Base-by-base conservation (phyloP, 495 filamentous ascomycete species). In the Pyrenula aspistea region DNA sequence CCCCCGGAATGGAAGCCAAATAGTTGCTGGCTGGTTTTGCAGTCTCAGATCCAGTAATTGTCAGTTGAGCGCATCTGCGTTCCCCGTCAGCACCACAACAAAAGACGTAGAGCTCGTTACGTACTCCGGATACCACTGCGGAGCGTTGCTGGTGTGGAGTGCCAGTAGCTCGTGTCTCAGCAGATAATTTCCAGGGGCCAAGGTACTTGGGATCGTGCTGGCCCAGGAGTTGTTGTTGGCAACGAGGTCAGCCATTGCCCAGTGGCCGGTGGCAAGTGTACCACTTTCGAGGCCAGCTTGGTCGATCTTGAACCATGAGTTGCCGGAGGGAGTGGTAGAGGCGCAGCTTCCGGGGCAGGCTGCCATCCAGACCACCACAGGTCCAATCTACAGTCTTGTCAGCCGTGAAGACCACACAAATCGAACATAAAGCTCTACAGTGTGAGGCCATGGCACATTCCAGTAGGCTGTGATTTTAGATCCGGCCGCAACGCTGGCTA, bases 101-200 rank as follows among this genome's bases (percentile, higher is more conserved):
- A n/a, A n/a, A n/a, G n/a, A n/a, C n/a, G n/a, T n/a, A n/a, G n/a
- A n/a, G n/a, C n/a, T n/a, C n/a, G n/a, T n/a, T n/a, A 15, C 31
- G 4, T 42, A 42, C 59, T 83, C 73, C 2, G 83, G 83, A 60
- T 89, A 89, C 61, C 77, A 76, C 77, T 89, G 85, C 2, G 60
- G 59, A 8, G 62, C 57, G 21, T 67, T 69, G 10, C 77, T 82
- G 15, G 71, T 66, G 70, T 87, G 84, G 1, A 87, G 76, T 2
- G 83, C 84, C 54, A 87, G 81, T 59, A 87, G 77, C 67, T 89
- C 85, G 64, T 86, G 81, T n/a, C 85, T 82, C n/a, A 89, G 72
- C 52, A 88, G 78, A 64, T 86, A 89, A 67, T 83, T 79, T 22
- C 84, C 84, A 2, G 82, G 65, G 25, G 77, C 78, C 49, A 87